Conservation (phyloP, 768 basidiomycete species). For the Gloeophyllum trabeum region DNA sequence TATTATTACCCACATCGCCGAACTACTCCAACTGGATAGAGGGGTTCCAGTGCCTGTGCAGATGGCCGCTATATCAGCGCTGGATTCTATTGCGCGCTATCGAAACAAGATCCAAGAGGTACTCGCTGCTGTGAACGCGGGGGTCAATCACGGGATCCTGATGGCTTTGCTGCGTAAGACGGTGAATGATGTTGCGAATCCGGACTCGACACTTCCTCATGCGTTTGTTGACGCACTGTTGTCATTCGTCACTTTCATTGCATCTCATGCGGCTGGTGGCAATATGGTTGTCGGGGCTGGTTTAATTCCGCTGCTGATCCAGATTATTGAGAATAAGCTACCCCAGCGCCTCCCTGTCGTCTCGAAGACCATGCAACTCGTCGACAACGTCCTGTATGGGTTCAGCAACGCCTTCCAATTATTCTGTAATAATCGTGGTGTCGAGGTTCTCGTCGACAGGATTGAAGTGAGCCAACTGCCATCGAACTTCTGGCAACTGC, state of each 20-base stretch:
- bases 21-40: constrained; percentile 74
- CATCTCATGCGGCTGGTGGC: constrained; percentile 75
- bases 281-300: constrained; percentile 96
- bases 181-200: constrained; percentile 56
- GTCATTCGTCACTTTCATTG: constrained; percentile 78
- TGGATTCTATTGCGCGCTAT: constrained; percentile 86
- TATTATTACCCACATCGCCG: constrained; percentile 78
- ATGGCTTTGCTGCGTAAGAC: constrained; percentile 84
- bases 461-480: constrained; percentile 57
- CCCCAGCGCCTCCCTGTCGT: constrained; percentile 63
- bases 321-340: constrained; percentile 72
- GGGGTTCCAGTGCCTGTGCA: constrained; percentile 64
- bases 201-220: constrained; percentile 56
- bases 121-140: constrained; percentile 82
- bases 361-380: constrained; percentile 83
- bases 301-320: constrained; percentile 78
- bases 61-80: constrained; percentile 76
- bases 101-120: constrained; percentile 79
- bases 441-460: constrained; percentile 74
- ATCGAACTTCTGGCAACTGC: constrained; percentile 51
- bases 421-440: constrained; percentile 76
- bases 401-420: constrained; percentile 77
- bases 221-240: constrained; percentile 78
- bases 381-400: constrained; percentile 88
- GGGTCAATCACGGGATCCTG: constrained; percentile 90